These are phyloP conservation scores for Scalesia atractyloides DNA, from an alignment of 129 eudicot genomes.

Conservation along the genomic window DNA sequence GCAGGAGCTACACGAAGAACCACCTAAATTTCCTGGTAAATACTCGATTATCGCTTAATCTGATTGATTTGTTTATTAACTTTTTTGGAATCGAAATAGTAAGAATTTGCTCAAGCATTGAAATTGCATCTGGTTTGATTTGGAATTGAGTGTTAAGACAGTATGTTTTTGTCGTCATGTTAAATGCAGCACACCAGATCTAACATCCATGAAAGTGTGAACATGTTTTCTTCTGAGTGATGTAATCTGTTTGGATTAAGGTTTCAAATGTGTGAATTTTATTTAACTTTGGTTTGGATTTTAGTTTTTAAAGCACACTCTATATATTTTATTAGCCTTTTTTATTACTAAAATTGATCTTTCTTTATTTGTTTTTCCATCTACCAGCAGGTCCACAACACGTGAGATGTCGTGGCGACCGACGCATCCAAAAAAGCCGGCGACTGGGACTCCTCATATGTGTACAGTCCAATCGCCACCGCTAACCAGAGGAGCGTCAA, in stretches of 20 bases:
- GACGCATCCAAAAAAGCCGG: too few relatives aligned
- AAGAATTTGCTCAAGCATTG: not conserved
- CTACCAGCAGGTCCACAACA: too few relatives aligned
- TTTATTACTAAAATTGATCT: too few relatives aligned
- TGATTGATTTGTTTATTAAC: too few relatives aligned
- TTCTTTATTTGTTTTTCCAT: too few relatives aligned
- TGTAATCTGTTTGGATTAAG: not conserved
- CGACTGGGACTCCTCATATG: too few relatives aligned
- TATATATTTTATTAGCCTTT: too few relatives aligned
- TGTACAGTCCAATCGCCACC: too few relatives aligned
- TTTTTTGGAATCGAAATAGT: not conserved
- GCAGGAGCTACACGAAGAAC: too few relatives aligned
- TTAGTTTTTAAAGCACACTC: too few relatives aligned
- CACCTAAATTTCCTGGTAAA: constrained; percentile 68
- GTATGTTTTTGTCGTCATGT: not conserved
- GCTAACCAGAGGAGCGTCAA: too few relatives aligned
- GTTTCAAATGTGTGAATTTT: constrained; percentile 14
- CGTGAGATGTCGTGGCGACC: too few relatives aligned
- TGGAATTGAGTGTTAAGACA: not conserved
- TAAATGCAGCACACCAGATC: not conserved
- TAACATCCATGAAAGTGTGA: not conserved
- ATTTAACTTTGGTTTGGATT: constrained; percentile 3
- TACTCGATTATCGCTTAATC: not conserved
- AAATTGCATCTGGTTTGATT: not conserved
- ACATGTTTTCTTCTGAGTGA: not conserved